Conservation (phyloP, 1,284 basidiomycete species). For the Cutaneotrichosporon mucoides region DNA sequence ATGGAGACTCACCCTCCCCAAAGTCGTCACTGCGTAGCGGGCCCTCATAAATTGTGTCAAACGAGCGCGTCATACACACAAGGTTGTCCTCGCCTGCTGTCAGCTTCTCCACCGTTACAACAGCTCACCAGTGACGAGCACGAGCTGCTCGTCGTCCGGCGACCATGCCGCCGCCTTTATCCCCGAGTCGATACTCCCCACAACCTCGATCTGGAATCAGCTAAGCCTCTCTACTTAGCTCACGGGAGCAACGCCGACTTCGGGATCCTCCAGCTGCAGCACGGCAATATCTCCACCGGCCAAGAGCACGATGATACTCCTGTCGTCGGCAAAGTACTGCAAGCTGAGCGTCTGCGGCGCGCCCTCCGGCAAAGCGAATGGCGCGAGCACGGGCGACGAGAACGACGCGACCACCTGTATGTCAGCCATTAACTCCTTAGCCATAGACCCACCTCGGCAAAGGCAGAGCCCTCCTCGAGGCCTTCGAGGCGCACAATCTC, state of each 20-base stretch:
- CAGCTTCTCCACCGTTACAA: background rate
- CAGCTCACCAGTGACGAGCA: conserved; percentile 66
- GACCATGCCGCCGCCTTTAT: conserved; percentile 82
- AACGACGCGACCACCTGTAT: conserved; percentile 30
- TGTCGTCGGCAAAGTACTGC: conserved; percentile 62
- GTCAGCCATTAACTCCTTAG: background rate
- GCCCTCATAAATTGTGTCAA: conserved; percentile 80
- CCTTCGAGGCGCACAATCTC: conserved; percentile 57
- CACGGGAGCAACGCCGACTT: conserved; percentile 50
- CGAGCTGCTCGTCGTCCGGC: conserved; percentile 81
- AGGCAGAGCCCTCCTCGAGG: conserved; percentile 14
- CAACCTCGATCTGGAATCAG: conserved; percentile 58
- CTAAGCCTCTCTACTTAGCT: no score
- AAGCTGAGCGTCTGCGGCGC: conserved; percentile 58
- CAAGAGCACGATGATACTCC: conserved; percentile 61
- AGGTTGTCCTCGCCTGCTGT: conserved; percentile 69
- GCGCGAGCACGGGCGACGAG: conserved; percentile 31
- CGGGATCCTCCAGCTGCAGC: conserved; percentile 52
- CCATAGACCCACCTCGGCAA: conserved; percentile 24
- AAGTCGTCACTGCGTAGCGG: conserved; percentile 70
- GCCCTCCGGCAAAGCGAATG: conserved; percentile 31
- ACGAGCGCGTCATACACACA: conserved; percentile 81
- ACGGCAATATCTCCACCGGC: conserved; percentile 74
- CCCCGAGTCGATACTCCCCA: conserved; percentile 81
- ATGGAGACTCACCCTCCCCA: conserved; percentile 89